phyloP scores from a whole-genome alignment of 2,329 filamentous ascomycete species.

The Didymella lethalis region DNA sequence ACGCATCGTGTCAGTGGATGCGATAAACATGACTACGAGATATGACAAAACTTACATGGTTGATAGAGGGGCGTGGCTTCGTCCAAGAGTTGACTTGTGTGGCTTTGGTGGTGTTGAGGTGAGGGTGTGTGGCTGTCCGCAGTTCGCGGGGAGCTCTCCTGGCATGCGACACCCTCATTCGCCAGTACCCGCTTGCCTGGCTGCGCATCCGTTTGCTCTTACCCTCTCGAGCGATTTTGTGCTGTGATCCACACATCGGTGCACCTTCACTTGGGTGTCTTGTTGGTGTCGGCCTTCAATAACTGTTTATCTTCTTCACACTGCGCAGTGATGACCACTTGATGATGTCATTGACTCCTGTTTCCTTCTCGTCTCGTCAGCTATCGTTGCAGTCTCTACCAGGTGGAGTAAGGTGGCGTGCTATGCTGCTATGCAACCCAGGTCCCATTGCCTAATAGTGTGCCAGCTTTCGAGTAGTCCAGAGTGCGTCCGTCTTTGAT shows the following conservation, averaged over 20 bases:
- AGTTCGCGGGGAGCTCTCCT: not conserved
- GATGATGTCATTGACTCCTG: not conserved
- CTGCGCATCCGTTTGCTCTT: slow-evolving; percentile 5
- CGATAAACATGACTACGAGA: not conserved
- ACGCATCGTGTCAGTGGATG: slow-evolving; percentile 6
- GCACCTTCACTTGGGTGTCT: not conserved
- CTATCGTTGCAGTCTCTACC: too few species aligned
- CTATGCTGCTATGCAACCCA: slow-evolving; percentile 27
- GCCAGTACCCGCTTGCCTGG: not conserved
- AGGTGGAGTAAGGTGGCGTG: not conserved
- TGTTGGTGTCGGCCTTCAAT: not conserved
- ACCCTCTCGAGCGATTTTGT: not conserved
- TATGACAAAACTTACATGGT: slow-evolving; percentile 13
- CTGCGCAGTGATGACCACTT: not conserved
- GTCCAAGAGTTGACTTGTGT: not conserved
- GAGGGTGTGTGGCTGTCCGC: not conserved
- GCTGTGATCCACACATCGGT: not conserved
- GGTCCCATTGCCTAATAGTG: slow-evolving; percentile 37
- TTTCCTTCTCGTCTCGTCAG: too few species aligned
- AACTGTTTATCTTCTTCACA: not conserved
- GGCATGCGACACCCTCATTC: not conserved
- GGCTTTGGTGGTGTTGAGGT: not conserved
- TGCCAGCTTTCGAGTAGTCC: slow-evolving; percentile 45
- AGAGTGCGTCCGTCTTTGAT: slow-evolving; percentile 37
- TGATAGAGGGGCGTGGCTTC: not conserved